Conservation (phyloP, 108 stramenopile species). For the Pseudonitzschia pungens region DNA sequence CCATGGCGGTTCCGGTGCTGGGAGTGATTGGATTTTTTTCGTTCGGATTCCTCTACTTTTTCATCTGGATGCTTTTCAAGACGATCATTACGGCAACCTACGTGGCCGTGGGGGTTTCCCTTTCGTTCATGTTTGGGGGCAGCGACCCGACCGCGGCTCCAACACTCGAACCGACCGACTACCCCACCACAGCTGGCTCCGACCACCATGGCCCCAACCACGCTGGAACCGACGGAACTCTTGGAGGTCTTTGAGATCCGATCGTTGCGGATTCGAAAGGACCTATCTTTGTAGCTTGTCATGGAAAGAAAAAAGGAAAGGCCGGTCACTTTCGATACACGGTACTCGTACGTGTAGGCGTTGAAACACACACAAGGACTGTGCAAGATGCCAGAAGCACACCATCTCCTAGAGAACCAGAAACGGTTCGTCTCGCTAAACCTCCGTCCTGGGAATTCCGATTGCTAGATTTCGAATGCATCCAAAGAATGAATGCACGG, state of each 20-base stretch:
- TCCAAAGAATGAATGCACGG: too few relatives aligned
- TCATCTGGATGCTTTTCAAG: not conserved
- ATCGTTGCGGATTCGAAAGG: too few relatives aligned
- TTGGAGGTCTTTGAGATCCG: not conserved
- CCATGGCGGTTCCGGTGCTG: not conserved
- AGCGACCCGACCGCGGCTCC: not conserved
- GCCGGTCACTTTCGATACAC: too few relatives aligned
- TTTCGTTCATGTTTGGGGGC: not conserved
- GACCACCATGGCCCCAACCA: not conserved
- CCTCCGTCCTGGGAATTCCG: too few relatives aligned
- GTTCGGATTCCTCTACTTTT: not conserved
- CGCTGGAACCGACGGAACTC: not conserved
- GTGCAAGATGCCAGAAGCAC: too few relatives aligned
- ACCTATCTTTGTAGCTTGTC: too few relatives aligned
- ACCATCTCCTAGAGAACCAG: too few relatives aligned
- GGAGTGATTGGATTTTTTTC: not conserved
- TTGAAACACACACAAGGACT: too few relatives aligned
- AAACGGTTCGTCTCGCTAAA: too few relatives aligned
- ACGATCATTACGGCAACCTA: not conserved
- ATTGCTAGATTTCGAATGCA: too few relatives aligned
- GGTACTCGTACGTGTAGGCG: too few relatives aligned
- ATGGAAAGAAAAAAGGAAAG: too few relatives aligned
- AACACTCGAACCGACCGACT: not conserved
- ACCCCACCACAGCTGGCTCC: not conserved
- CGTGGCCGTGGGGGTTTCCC: not conserved